Base-by-base conservation (phyloP, 805 yeast genomes). In the Vanderwaltozyma tropicalis region DNA sequence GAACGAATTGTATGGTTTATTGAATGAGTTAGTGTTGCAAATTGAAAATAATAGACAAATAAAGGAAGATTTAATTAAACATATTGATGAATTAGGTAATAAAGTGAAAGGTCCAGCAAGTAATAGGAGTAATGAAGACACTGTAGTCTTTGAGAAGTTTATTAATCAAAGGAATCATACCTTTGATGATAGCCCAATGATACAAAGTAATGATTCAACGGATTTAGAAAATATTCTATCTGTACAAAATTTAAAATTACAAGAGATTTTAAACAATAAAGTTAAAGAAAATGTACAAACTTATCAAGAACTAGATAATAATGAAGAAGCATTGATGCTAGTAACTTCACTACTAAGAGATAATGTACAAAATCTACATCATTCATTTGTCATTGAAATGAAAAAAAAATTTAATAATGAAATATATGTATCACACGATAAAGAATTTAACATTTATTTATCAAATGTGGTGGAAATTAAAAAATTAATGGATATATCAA, bases 401-500 rank as follows among this genome's bases (percentile, higher is more conserved):
- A 45, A 33, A 33, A 22, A 13, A 28, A 10, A 25, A 15, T 32
- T 36, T 15, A 48, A 47, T 34, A 31, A 22, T 13, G 46, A 42
- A 24, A 44, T 50, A 5, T 34, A 43, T 20, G 37, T 27, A 10
- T 40, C 43, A 5, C 49, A 47, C 28, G 51, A 50, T 35, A 32
- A 39, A 7, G 53, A 50, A 38, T 49, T 46, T 24, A 19, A 22
- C 4, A 29, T 28, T 1, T 50, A 49, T 31, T 29, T 45, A 25
- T 44, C 35, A n/a, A 47, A 46, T 31, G 31, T 50, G 9, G 11
- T 17, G 4, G 22, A 16, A 15, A 15, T 35, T 5, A 9, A 35
- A 5, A 30, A 29, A 29, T 14, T 35, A 28, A 18, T 13, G 4
- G 32, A 15, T 3, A 19, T 35, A 13, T 29, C 29, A 21, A 20